These are phyloP conservation scores for Globisporangium mamillatum DNA, from an alignment of 352 stramenopile genomes.

Conservation along the genomic window DNA sequence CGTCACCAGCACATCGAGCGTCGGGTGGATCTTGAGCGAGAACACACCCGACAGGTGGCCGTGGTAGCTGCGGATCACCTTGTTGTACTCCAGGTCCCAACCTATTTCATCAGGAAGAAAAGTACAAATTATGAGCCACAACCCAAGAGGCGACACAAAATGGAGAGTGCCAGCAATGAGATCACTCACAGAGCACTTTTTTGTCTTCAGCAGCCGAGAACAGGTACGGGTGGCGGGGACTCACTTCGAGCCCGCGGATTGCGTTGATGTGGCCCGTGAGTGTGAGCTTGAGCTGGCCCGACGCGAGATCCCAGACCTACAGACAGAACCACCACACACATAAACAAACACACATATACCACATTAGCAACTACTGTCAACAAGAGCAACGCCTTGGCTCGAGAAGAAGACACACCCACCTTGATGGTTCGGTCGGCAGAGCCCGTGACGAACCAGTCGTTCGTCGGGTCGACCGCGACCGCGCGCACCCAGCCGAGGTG, in stretches of 20 bases:
- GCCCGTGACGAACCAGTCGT: constrained; percentile 98
- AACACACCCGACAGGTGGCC: constrained; percentile 99
- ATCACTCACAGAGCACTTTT: constrained; percentile 90
- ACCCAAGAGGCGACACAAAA: neutral
- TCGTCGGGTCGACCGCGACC: constrained; percentile 97
- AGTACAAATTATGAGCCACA: neutral
- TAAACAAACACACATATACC: neutral
- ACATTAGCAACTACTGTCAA: neutral
- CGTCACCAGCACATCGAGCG: constrained; percentile 97
- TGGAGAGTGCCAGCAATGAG: no score
- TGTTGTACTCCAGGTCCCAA: constrained; percentile 99
- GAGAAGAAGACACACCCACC: constrained; percentile 5
- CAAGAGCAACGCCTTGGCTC: neutral
- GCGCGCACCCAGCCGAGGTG: constrained; percentile 97
- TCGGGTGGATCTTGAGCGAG: constrained; percentile 96
- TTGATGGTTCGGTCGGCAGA: constrained; percentile 98
- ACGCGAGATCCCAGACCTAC: constrained; percentile 93
- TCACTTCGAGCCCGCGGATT: constrained; percentile 96
- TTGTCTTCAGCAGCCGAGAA: constrained; percentile 99
- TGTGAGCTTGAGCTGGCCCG: constrained; percentile 97
- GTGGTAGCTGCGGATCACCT: constrained; percentile 99
- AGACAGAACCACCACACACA: neutral
- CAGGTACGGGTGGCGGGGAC: constrained; percentile 95
- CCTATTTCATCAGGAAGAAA: constrained; percentile 19
- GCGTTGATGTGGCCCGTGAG: constrained; percentile 98